Evolutionary conservation across 2,329 filamentous ascomycete genomes (phyloP), one percentile per base, ranked within the genome.

Genomic region (Cordyceps pruinosa): DNA sequence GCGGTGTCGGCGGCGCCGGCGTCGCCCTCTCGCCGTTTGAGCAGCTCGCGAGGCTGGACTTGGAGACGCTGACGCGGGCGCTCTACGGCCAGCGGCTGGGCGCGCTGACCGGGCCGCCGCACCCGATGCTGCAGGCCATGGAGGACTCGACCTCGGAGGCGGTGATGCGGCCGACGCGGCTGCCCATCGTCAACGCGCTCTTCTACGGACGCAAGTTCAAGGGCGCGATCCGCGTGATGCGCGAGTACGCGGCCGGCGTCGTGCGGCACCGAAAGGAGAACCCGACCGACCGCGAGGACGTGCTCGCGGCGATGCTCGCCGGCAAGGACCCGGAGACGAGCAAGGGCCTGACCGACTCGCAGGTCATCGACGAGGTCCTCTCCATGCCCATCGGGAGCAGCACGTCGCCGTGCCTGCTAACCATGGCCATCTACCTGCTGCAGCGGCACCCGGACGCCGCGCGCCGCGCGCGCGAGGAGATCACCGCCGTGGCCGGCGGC

Each of bases 351-450:
- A 77, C 72, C 5, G 80, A 87, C 5, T 78, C 79, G 10, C 80
- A 82, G 59, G 78, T 88, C 49, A 77, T 86, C 48, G 83, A 88
- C 68, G 86, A 89, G 66, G 83, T 89, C 62, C 81, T 88, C 54
- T 80, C 80, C 2, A 87, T 89, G 74, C 78, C 87, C 41, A 84
- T 84, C 52, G 82, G 79, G 4, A 77, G 73, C 66, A 76, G 73
- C 65, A 80, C 77, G 0, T 74, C 77, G 4, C 77, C 77, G 2
- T 76, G 74, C 58, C 69, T 73, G 63, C 65, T 79, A 59, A 72
- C 69, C 60, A 73, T 69, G 8, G 70, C 72, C 9, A 76, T 84
- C 59, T 77, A 79, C 61, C 75, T 79, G 51, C 70, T 85, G 2
- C 61, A 79, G 1, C 76, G 77, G 67, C 79, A 80, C 64, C 80